Percentiles rank a stretch among this genome's conserved stretches.
phyloP scores from a whole-genome alignment of 176 grass and related monocot genomes.

The Themeda triandra region DNA sequence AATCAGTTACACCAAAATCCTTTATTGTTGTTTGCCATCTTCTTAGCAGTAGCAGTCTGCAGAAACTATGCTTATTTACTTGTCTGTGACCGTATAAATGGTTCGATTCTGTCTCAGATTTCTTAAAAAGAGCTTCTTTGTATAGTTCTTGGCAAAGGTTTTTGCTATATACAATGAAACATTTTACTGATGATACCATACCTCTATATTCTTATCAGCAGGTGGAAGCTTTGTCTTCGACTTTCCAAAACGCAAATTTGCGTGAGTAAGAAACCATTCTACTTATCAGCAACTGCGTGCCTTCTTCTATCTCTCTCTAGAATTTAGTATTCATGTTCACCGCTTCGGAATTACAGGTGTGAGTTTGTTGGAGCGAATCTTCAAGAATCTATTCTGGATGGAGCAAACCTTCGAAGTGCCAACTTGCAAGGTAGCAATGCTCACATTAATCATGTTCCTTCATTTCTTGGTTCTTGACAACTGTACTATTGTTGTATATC shows the following conservation, averaged over 20 bases:
- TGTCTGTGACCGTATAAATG: background rate
- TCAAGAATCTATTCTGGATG: conserved; percentile 60
- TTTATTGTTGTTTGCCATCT: background rate
- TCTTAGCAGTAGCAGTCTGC: background rate
- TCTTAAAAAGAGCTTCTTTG: background rate
- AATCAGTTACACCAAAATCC: background rate
- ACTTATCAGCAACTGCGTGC: background rate
- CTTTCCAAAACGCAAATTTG: conserved; percentile 65
- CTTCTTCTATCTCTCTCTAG: background rate
- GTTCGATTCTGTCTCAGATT: background rate
- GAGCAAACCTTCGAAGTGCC: conserved; percentile 90
- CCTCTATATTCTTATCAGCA: conserved; percentile 40
- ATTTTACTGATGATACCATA: conserved; percentile 15
- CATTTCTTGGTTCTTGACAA: conserved; percentile 2
- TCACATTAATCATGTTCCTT: background rate
- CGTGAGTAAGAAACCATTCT: conserved; percentile 86
- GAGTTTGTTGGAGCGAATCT: conserved; percentile 86
- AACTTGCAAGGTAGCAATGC: conserved; percentile 67
- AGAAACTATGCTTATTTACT: conserved; percentile 7
- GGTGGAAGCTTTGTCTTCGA: conserved; percentile 61
- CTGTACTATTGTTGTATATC: background rate
- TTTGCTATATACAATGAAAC: background rate
- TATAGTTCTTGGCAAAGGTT: background rate
- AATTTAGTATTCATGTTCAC: conserved; percentile 9
- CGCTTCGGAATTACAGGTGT: conserved; percentile 52